Conservation (phyloP, 2,329 filamentous ascomycete genomes). For the Rutstroemia sydowiana region DNA sequence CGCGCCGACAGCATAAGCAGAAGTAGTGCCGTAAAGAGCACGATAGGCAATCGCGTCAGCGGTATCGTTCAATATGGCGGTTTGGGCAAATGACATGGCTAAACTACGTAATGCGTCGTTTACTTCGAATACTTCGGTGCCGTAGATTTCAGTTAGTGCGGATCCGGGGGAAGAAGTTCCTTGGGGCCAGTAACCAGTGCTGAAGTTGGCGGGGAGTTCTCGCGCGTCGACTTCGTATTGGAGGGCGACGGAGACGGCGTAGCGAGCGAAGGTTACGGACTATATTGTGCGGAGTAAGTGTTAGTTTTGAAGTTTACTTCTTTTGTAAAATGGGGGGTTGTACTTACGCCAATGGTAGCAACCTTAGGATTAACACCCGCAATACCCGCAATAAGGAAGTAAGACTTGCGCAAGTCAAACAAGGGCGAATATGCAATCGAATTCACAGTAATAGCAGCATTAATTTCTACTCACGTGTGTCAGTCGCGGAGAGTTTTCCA, state of each 20-base stretch:
- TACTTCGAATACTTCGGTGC: slow-evolving; percentile 61
- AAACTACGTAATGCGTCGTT: slow-evolving; percentile 47
- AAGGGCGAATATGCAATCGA: slow-evolving; percentile 51
- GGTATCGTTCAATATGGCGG: slow-evolving; percentile 45
- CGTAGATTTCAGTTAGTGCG: slow-evolving; percentile 52
- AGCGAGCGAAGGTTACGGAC: slow-evolving; percentile 58
- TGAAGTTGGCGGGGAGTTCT: slow-evolving; percentile 55
- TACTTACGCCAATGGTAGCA: slow-evolving; percentile 46
- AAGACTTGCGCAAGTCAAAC: slow-evolving; percentile 59
- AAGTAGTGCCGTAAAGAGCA: slow-evolving; percentile 35
- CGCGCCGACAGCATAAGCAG: not conserved
- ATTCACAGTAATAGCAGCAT: slow-evolving; percentile 58
- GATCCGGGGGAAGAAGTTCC: slow-evolving; percentile 44
- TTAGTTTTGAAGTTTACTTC: too few relatives aligned
- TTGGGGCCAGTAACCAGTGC: slow-evolving; percentile 60
- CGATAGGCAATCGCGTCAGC: slow-evolving; percentile 44
- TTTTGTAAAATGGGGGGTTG: not conserved
- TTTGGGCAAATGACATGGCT: slow-evolving; percentile 39
- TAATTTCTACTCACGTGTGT: slow-evolving; percentile 35
- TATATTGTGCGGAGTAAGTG: too few relatives aligned
- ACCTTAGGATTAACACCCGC: slow-evolving; percentile 63
- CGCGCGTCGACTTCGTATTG: slow-evolving; percentile 68
- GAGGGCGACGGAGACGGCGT: slow-evolving; percentile 62
- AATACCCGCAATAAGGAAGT: slow-evolving; percentile 65
- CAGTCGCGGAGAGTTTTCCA: not conserved